Conservation (phyloP, 805 yeast genomes). For the Wickerhamomyces ciferrii region DNA sequence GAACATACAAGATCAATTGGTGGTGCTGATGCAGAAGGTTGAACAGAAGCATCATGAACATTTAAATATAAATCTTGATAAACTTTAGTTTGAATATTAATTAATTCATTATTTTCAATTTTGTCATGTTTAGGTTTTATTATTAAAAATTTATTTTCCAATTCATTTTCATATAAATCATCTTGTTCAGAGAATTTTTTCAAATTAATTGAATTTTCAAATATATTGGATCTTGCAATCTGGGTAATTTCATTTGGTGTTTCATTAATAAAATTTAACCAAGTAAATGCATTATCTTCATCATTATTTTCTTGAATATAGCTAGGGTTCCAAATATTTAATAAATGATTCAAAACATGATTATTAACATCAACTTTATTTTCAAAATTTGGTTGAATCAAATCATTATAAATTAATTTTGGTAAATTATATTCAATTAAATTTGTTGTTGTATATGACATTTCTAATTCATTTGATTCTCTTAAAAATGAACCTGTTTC, state of each 20-base stretch:
- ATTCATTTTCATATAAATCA: constrained; percentile 28
- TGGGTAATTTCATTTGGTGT: constrained; percentile 44
- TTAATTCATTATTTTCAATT: constrained; percentile 22
- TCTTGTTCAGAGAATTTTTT: constrained; percentile 36
- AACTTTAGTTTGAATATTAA: constrained; percentile 37
- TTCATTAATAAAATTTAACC: constrained; percentile 49
- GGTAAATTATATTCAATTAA: constrained; percentile 60
- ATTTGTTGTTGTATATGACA: constrained; percentile 61
- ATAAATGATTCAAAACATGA: constrained; percentile 35
- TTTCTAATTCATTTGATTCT: constrained; percentile 54
- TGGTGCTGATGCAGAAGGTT: constrained; percentile 73
- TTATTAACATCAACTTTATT: constrained; percentile 38
- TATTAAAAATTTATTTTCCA: constrained; percentile 27
- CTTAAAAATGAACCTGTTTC: constrained; percentile 68
- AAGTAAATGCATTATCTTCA: constrained; percentile 31
- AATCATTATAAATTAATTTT: constrained; percentile 60
- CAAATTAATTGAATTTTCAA: constrained; percentile 53
- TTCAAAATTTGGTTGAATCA: constrained; percentile 52
- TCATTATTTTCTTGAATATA: constrained; percentile 30
- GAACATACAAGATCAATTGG: constrained; percentile 64
- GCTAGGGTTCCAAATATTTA: constrained; percentile 63
- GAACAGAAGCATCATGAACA: constrained; percentile 60
- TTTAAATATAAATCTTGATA: constrained; percentile 59
- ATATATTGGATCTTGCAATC: constrained; percentile 37
- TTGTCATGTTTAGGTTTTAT: constrained; percentile 30